Conservation (phyloP, 345 rosid genomes). For the Murraya paniculata region DNA sequence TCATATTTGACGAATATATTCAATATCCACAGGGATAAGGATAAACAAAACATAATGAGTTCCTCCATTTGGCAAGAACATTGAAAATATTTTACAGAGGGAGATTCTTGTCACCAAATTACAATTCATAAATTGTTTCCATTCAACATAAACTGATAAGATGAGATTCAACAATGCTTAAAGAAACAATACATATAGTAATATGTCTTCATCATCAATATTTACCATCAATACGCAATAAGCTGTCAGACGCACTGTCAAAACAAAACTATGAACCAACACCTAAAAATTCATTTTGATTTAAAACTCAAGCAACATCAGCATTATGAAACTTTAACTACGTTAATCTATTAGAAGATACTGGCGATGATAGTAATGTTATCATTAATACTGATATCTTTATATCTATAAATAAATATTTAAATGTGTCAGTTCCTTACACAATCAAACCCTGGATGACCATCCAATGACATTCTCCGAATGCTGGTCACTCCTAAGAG, state of each 20-base stretch:
- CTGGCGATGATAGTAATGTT: background rate
- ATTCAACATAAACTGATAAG: background rate
- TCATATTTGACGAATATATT: background rate
- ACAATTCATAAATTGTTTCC: background rate
- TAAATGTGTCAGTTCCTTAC: constrained; percentile 41
- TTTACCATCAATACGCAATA: too few relatives aligned
- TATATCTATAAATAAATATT: background rate
- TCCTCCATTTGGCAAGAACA: background rate
- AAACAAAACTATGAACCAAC: background rate
- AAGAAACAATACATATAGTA: too few relatives aligned
- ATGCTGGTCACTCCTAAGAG: constrained; percentile 75
- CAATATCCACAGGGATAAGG: background rate
- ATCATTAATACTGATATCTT: background rate
- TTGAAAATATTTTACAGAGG: background rate
- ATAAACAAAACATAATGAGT: background rate
- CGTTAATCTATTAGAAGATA: background rate
- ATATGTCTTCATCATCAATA: too few relatives aligned
- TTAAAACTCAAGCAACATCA: background rate
- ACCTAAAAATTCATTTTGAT: background rate
- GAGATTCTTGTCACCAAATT: background rate
- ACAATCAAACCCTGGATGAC: constrained; percentile 84
- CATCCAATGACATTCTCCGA: constrained; percentile 74
- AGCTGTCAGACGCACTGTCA: background rate
- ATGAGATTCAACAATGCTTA: background rate
- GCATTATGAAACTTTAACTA: constrained; percentile 1